phyloP scores from a whole-genome alignment of 169 alveolate genomes.

The Plasmodium vivax region DNA sequence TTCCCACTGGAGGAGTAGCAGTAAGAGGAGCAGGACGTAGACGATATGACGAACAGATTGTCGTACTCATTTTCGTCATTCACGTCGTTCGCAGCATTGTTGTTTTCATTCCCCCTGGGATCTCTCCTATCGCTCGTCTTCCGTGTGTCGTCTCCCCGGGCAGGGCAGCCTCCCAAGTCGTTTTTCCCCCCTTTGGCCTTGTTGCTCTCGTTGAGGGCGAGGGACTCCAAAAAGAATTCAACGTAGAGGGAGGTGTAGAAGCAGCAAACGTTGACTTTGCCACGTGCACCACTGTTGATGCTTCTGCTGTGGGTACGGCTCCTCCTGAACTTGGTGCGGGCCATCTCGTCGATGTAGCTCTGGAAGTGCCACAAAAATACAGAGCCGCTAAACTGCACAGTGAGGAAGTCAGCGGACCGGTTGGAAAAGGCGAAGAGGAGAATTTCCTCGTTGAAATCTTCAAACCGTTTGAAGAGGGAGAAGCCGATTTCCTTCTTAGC shows the following conservation, averaged over 20 bases:
- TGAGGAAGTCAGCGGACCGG: slow-evolving; percentile 38
- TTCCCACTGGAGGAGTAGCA: slow-evolving; percentile 63
- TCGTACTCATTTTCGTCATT: slow-evolving; percentile 39
- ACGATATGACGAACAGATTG: slow-evolving; percentile 65
- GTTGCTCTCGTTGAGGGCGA: slow-evolving; percentile 24
- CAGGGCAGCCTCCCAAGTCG: not conserved
- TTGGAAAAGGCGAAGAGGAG: slow-evolving; percentile 32
- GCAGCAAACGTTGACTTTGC: slow-evolving; percentile 30
- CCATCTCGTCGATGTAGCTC: not conserved
- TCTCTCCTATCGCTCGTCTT: not conserved
- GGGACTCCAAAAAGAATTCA: slow-evolving; percentile 38
- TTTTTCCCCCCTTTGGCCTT: slow-evolving; percentile 32
- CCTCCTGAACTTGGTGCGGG: not conserved
- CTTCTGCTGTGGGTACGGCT: not conserved
- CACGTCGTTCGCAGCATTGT: not conserved
- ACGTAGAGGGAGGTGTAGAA: slow-evolving; percentile 60
- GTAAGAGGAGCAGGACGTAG: slow-evolving; percentile 68
- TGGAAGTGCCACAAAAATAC: slow-evolving; percentile 59
- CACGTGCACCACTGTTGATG: not conserved
- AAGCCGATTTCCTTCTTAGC: slow-evolving; percentile 47
- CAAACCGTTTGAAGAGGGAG: slow-evolving; percentile 52
- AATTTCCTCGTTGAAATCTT: slow-evolving; percentile 50
- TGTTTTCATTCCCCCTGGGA: not conserved
- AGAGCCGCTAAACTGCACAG: slow-evolving; percentile 60
- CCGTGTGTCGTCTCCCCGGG: not conserved